These are phyloP conservation scores for Wickerhamomyces mucosus DNA, from an alignment of 805 yeast species.

Conservation along the genomic window DNA sequence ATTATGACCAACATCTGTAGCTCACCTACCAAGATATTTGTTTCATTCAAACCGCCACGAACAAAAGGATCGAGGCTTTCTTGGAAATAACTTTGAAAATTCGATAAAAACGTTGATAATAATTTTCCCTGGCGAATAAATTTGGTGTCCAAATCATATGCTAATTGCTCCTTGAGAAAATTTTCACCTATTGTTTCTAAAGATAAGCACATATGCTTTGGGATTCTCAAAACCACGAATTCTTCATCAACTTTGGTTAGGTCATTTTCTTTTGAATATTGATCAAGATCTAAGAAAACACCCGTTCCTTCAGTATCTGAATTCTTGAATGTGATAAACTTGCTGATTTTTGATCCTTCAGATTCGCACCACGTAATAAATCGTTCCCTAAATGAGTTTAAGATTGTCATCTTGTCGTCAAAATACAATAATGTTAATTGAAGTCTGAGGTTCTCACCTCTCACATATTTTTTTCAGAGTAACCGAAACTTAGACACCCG, in stretches of 20 bases:
- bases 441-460: too few species aligned
- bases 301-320: conserved; percentile 29
- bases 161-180: conserved; percentile 10
- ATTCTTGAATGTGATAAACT: conserved; percentile 10
- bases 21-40: conserved; percentile 20
- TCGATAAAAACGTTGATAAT: conserved; percentile 13
- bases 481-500: too few species aligned
- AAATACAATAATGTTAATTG: too few species aligned
- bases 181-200: conserved; percentile 20
- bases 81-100: conserved; percentile 10
- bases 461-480: too few species aligned
- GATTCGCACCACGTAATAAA: conserved; percentile 11
- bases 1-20: conserved; percentile 13
- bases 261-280: conserved; percentile 2
- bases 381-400: conserved; percentile 6
- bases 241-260: conserved; percentile 4
- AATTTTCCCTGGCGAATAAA: conserved; percentile 11
- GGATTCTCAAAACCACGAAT: conserved; percentile 30
- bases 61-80: conserved; percentile 16
- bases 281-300: conserved; percentile 18
- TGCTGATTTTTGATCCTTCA: conserved; percentile 5
- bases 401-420: too few species aligned
- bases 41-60: conserved; percentile 16
- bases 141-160: conserved; percentile 7
- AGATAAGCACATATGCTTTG: conserved; percentile 22